Conservation (phyloP, 495 filamentous ascomycete genomes). For the Amphirosellinia nigrospora region DNA sequence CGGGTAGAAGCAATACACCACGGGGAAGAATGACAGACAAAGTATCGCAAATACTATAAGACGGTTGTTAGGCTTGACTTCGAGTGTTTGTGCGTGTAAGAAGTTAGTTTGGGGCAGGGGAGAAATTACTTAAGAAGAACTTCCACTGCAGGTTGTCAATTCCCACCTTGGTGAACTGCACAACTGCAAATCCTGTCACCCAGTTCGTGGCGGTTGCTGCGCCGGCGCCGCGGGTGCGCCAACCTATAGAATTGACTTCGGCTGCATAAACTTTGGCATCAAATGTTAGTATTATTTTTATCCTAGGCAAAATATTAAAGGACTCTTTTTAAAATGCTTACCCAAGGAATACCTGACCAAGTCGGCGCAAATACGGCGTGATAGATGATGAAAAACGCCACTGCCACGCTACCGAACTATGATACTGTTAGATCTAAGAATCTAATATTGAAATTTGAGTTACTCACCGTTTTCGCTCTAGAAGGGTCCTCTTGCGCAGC, state of each 20-base stretch:
- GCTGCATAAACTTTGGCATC: conserved; percentile 34
- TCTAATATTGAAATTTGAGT: background rate
- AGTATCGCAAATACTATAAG: conserved; percentile 38
- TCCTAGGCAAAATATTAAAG: too few relatives aligned
- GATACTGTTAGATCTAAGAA: conserved; percentile 4
- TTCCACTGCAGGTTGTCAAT: conserved; percentile 40
- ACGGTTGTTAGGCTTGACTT: background rate
- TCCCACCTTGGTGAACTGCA: conserved; percentile 44
- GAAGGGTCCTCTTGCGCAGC: conserved; percentile 31
- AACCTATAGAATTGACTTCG: conserved; percentile 45
- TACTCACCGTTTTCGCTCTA: conserved; percentile 30
- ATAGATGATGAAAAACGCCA: conserved; percentile 43
- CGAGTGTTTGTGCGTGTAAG: too few relatives aligned
- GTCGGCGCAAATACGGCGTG: conserved; percentile 41
- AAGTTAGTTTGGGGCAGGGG: background rate
- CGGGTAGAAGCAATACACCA: conserved; percentile 42
- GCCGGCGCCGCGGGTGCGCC: conserved; percentile 47
- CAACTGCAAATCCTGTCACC: conserved; percentile 44
- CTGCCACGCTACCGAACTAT: conserved; percentile 38
- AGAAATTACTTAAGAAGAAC: conserved; percentile 41
- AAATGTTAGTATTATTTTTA: background rate
- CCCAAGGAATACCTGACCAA: conserved; percentile 40
- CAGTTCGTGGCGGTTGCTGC: conserved; percentile 48
- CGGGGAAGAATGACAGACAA: conserved; percentile 37
- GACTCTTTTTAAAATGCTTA: background rate